Base-by-base conservation (phyloP, 306 rosid species). In the Carpinus viminea region DNA sequence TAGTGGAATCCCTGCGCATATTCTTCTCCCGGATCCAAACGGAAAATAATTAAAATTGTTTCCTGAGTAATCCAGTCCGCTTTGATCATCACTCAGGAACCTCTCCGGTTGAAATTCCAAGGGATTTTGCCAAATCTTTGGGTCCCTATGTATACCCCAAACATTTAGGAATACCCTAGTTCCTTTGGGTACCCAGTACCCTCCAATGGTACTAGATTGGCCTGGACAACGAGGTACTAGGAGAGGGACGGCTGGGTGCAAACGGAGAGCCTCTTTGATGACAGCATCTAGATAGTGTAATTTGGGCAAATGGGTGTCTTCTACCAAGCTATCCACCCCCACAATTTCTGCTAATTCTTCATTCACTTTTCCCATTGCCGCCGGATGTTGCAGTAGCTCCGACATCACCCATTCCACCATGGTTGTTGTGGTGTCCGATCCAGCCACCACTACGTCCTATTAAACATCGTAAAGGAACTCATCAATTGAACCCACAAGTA, bases 21-120 rank as follows among this genome's bases (percentile, higher is more conserved):
- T 48, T 57, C 87, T 85, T 28, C 85, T 82, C 4, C 88, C 84
- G 0, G 73, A 77, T 1, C 91, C 91, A 72, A 87, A 87, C 7
- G 87, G 82, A 5, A 73, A 11, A 48, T 48, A 87, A 11, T 73
- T 21, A 13, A 78, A 72, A 7, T 64, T 56, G 7, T 82, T 82
- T 10, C 82, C 87, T 0, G 9, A 7, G 43, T 47, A 70, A 31
- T 79, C 82, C 54, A 76, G 59, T 1, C 57, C 12, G 1, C 24
- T 50, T 0, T 53, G 5, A 24, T 24, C 26, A 10, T 59, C 20
- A 9, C 34, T 10, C 10, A 73, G 28, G 52, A 84, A 84, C 66
- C 84, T 84, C 46, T 4, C 11, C 0, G 85, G 87, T 41, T 12
- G 52, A 60, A 84, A 84, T 18, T 80, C 80, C 2, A 17, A 53